phyloP scores from a whole-genome alignment of 176 grass and related monocot species.

The Bonia amplexicaulis region DNA sequence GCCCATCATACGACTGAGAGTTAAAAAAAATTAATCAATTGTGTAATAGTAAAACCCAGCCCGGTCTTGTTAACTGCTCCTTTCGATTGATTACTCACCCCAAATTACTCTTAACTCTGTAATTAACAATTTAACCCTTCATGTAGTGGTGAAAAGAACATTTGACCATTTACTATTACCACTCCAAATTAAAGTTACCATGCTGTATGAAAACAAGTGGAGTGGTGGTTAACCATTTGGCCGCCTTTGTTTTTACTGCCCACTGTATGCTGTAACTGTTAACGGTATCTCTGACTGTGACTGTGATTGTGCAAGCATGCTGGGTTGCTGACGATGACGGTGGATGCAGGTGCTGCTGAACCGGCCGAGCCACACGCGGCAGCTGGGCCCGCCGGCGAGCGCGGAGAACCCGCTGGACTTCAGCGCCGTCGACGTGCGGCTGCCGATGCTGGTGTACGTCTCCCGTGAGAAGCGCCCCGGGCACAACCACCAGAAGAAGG shows the following conservation, averaged over 20 bases:
- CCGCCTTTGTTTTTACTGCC: too few relatives aligned
- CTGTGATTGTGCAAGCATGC: neutral
- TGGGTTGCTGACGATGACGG: neutral
- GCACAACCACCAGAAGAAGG: conserved; percentile 87
- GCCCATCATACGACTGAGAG: too few relatives aligned
- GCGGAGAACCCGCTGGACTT: conserved; percentile 53
- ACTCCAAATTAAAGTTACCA: too few relatives aligned
- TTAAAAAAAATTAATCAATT: too few relatives aligned
- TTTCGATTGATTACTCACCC: neutral
- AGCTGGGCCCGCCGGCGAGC: conserved; percentile 48
- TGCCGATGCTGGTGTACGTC: conserved; percentile 73
- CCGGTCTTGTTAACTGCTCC: neutral
- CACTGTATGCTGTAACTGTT: neutral
- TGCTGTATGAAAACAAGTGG: too few relatives aligned
- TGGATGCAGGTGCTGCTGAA: conserved; percentile 55
- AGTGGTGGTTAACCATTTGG: too few relatives aligned
- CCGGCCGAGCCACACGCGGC: conserved; percentile 38
- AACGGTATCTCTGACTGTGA: neutral
- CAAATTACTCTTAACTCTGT: neutral
- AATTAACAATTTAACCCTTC: neutral
- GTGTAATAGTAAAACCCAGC: too few relatives aligned
- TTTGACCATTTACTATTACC: neutral
- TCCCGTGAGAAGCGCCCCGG: conserved; percentile 80
- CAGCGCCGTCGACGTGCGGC: conserved; percentile 46
- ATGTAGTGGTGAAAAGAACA: neutral